Percentiles rank a stretch among this genome's conserved stretches.
These are phyloP conservation scores for Hypoxylon subgilvum DNA, from an alignment of 495 filamentous ascomycete genomes.

Conservation along the genomic window DNA sequence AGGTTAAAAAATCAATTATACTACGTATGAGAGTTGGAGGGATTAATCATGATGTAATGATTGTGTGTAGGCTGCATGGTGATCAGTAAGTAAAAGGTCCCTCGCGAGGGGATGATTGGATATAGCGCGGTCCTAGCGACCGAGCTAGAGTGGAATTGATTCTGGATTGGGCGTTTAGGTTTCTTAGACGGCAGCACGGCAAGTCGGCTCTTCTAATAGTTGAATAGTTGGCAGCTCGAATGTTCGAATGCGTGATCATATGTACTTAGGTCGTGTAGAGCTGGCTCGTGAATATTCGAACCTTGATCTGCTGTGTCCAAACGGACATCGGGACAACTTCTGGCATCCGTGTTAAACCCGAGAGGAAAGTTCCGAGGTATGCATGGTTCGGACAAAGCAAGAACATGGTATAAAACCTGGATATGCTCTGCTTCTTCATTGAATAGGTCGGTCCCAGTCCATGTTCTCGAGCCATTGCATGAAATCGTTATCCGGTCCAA, in stretches of 20 bases:
- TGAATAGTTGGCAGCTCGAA: too few species aligned
- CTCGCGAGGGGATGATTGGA: conserved; percentile 10
- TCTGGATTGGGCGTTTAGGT: conserved; percentile 9
- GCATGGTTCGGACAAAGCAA: too few species aligned
- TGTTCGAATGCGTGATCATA: too few species aligned
- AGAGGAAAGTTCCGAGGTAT: neutral
- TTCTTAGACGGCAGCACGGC: conserved; percentile 1
- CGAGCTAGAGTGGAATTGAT: conserved; percentile 5
- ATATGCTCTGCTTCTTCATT: conserved; percentile 1
- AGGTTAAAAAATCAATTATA: neutral
- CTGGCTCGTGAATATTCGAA: neutral
- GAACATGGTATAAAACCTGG: too few species aligned
- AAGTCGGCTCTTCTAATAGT: conserved; percentile 9
- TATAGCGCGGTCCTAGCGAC: conserved; percentile 2
- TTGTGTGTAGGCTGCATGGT: conserved; percentile 14
- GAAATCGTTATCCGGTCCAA: conserved; percentile 43
- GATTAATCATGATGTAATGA: conserved; percentile 37
- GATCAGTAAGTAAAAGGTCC: conserved; percentile 29
- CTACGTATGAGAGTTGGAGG: conserved; percentile 15
- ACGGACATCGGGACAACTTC: too few species aligned
- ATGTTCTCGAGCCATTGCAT: conserved; percentile 45
- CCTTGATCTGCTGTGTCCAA: neutral
- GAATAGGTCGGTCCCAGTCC: conserved; percentile 40
- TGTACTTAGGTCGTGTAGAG: neutral
- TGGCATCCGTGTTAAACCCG: neutral